Percentiles rank a stretch among this genome's conserved stretches.
Evolutionary conservation across 352 stramenopile genomes (phyloP).

Genomic region (Phytophthora citricola): DNA sequence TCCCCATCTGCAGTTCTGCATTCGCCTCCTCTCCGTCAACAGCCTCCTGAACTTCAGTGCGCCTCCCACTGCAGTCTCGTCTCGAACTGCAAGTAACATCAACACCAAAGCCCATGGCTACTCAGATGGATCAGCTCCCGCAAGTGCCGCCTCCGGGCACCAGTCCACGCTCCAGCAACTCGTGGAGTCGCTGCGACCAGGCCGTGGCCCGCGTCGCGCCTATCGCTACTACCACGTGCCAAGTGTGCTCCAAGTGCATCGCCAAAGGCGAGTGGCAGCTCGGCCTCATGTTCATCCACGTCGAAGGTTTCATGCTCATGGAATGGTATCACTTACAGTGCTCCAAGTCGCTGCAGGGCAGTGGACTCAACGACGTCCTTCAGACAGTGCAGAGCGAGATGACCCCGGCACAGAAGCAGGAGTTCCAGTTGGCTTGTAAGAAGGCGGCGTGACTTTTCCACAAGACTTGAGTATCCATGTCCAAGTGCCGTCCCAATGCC

Average conservation of each 20-base stretch:
- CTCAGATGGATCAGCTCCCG: conserved; percentile 52
- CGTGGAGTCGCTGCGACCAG: conserved; percentile 84
- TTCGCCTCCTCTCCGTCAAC: conserved; percentile 20
- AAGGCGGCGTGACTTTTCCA: conserved; percentile 15
- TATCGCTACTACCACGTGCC: conserved; percentile 80
- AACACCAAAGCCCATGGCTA: conserved; percentile 41
- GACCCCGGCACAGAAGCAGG: conserved; percentile 55
- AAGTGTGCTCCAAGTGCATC: conserved; percentile 73
- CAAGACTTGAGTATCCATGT: conserved; percentile 27
- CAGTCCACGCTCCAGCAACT: conserved; percentile 55
- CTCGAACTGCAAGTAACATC: conserved; percentile 18
- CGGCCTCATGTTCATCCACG: conserved; percentile 87
- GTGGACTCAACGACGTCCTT: conserved; percentile 57
- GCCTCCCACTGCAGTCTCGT: conserved; percentile 25
- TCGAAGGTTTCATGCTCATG: conserved; percentile 90
- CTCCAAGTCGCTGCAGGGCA: conserved; percentile 56
- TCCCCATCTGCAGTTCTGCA: conserved; percentile 38
- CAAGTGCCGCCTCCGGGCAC: conserved; percentile 34
- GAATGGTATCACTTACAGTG: conserved; percentile 85
- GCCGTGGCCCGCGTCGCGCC: conserved; percentile 76
- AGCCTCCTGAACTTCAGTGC: conserved; percentile 15
- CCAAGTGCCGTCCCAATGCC: conserved; percentile 27
- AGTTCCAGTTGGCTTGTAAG: conserved; percentile 58
- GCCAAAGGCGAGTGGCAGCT: conserved; percentile 72
- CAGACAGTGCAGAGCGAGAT: conserved; percentile 73